Base-by-base conservation (phyloP, 192 early-diverging fungal species). In the Spizellomyces sp. region DNA sequence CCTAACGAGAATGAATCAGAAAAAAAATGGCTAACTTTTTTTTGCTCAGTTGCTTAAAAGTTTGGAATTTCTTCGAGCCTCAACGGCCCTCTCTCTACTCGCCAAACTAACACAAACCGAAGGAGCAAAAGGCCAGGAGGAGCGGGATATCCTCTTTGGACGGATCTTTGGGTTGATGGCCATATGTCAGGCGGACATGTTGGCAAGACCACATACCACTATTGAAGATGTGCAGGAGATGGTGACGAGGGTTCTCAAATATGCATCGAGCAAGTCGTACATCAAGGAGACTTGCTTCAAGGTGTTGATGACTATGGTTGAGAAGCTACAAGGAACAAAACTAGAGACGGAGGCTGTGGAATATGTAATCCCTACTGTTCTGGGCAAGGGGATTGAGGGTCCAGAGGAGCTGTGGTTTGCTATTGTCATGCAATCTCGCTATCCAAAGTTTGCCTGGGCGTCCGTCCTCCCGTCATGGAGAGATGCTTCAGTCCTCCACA, bases 141-240 rank as follows among this genome's bases (percentile, higher is more conserved):
- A 90, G 73, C 84, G 91, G 48, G 94, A 98, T 72, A 89, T 91
- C 77, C 81, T 89, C 66, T 95, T 98, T 77, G 96, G 94, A 52
- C 89, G 94, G 58, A 83, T 98, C 65, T 96, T 99, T 84, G 94
- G 95, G 9, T 75, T 89, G 61, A 87, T 92, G 84, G 88, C 91
- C 41, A 86, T 98, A 41, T 85, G 93, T 41, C 84, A 90, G 61
- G 90, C 95, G 15, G 92, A 91, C 9, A 85, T 94, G 54, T 60
- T 96, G 1, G 68, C 77, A 19, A 82, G 91, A n/a, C 50, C 80
- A 4, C 71, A 73, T 0, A 92, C 93, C 41, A 89, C 87, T 1
- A 41, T 78, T 14, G 87, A 91, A 22, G 94, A 97, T 67, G 78
- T 92, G 17, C 46, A 83, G n/a, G 84, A 86, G 48, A 87, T 97